These are phyloP conservation scores for Linnemannia schmuckeri DNA, from an alignment of 192 early-diverging fungal species.

Conservation along the genomic window DNA sequence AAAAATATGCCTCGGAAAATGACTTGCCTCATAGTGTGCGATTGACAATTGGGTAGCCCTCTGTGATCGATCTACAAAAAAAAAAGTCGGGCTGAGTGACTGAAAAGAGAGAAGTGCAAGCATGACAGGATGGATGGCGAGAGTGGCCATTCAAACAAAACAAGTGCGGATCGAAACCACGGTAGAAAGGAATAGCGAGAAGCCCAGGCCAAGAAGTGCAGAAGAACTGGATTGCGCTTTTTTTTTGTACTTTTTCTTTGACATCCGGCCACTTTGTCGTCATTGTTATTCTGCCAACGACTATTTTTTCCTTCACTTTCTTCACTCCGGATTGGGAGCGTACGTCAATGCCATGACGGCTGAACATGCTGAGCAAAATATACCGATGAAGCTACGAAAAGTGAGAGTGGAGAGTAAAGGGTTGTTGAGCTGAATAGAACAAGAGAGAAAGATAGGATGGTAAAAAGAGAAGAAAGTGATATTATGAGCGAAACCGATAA, in stretches of 20 bases:
- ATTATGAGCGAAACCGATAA: background rate
- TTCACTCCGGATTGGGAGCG: too few species aligned
- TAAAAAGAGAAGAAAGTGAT: slow-evolving; percentile 18
- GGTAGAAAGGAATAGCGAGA: background rate
- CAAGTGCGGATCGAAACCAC: background rate
- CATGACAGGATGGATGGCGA: background rate
- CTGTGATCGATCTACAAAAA: background rate
- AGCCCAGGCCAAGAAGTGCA: background rate
- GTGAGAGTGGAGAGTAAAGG: background rate
- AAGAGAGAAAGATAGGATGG: slow-evolving; percentile 8
- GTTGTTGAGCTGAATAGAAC: background rate
- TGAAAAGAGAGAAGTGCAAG: background rate
- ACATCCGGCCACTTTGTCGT: background rate
- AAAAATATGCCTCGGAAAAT: background rate
- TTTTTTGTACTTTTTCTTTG: background rate
- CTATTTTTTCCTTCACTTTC: background rate
- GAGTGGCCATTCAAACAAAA: background rate
- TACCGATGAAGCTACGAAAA: background rate
- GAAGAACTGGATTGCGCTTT: background rate
- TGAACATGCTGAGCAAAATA: too few species aligned
- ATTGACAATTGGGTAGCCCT: background rate
- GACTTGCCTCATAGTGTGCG: background rate
- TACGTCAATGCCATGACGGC: background rate
- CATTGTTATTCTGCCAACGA: background rate
- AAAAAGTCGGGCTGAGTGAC: background rate